phyloP scores from a whole-genome alignment of 345 rosid genomes.

The Eucalyptus lansdowneana region DNA sequence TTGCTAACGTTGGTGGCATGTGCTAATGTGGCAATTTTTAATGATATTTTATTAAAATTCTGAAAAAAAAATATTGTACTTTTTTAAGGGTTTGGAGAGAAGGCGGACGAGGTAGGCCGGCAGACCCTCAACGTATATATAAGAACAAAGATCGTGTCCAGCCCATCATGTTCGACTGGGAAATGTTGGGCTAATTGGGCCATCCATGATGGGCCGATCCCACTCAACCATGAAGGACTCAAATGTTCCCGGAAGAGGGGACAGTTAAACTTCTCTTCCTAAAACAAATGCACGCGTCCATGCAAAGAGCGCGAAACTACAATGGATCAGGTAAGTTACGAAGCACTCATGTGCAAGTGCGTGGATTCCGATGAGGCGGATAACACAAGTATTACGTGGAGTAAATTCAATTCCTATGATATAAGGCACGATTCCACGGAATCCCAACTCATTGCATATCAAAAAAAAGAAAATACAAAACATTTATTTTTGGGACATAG shows the following conservation, averaged over 20 bases:
- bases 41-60: no score
- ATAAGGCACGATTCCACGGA: background rate
- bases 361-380: background rate
- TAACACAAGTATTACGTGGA: background rate
- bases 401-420: background rate
- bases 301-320: background rate
- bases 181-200: background rate
- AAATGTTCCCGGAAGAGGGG: background rate
- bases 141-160: background rate
- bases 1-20: fast-evolving
- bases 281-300: background rate
- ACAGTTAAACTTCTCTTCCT: background rate
- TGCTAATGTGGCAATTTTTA: fast-evolving
- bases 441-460: background rate
- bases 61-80: no score
- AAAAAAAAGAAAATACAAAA: background rate
- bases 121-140: background rate
- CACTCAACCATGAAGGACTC: background rate
- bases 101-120: no score
- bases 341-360: background rate
- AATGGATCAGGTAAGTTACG: background rate
- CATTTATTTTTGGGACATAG: background rate
- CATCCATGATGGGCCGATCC: background rate
- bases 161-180: background rate
- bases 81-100: no score